These are phyloP conservation scores for Hansenula sp. DNA, from an alignment of 1,139 yeast species.

Conservation along the genomic window DNA sequence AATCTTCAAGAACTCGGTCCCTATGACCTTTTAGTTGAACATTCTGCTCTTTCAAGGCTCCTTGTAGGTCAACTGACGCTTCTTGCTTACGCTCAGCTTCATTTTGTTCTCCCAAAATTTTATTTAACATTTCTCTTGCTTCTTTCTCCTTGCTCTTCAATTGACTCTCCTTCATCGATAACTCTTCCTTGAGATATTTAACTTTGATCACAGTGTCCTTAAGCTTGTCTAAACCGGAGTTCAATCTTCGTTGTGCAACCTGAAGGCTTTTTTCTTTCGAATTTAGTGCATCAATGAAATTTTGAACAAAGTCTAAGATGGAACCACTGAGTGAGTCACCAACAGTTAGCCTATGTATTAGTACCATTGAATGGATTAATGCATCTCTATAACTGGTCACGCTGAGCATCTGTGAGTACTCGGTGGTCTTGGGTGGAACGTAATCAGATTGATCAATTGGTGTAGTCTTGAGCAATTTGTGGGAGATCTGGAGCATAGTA, in stretches of 20 bases:
- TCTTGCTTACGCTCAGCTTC: constrained; percentile 91
- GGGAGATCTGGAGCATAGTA: constrained; percentile 50
- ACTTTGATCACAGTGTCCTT: constrained; percentile 78
- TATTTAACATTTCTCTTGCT: constrained; percentile 68
- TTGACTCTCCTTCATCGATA: constrained; percentile 50
- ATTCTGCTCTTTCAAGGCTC: constrained; percentile 68
- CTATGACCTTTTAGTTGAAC: constrained; percentile 54
- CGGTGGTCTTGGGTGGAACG: constrained; percentile 29
- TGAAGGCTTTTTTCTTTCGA: constrained; percentile 49
- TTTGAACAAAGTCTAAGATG: constrained; percentile 48
- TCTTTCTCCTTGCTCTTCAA: constrained; percentile 58
- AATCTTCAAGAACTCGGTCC: constrained; percentile 52
- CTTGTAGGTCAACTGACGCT: constrained; percentile 76
- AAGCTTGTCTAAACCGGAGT: constrained; percentile 69
- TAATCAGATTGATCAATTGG: constrained; percentile 52
- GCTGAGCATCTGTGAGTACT: constrained; percentile 13
- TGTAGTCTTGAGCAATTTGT: constrained; percentile 35
- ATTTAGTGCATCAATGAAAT: constrained; percentile 42
- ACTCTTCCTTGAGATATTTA: constrained; percentile 47
- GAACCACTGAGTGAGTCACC: constrained; percentile 45
- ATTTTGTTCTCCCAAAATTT: constrained; percentile 83
- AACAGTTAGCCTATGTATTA: constrained; percentile 35
- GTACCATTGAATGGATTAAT: constrained; percentile 43
- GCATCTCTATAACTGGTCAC: constrained; percentile 39
- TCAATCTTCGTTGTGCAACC: constrained; percentile 68